A percentile compares a stretch with the other conserved stretches of the same genome.
These are phyloP conservation scores for Corymbia maculata DNA, from an alignment of 345 rosid species.

Conservation along the genomic window DNA sequence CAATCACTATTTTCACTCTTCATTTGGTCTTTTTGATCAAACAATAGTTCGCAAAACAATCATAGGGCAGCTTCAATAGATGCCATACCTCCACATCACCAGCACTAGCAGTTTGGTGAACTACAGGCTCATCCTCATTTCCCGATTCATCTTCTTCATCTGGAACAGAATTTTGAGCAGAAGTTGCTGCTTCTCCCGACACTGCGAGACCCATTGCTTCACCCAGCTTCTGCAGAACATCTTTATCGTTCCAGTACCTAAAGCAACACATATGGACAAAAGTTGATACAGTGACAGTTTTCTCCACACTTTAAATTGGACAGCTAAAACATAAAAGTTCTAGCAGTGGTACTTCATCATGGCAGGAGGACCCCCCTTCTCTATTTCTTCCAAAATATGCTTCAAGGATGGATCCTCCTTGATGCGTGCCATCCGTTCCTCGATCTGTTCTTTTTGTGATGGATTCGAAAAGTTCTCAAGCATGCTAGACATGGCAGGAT, in stretches of 20 bases:
- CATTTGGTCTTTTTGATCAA: not conserved
- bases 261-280: not conserved
- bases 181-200: slow-evolving; percentile 52
- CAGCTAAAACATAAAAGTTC: not conserved
- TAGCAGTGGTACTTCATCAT: slow-evolving; percentile 71
- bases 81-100: slow-evolving; percentile 86
- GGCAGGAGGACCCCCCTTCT: slow-evolving; percentile 85
- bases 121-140: slow-evolving; percentile 85
- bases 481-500: slow-evolving; percentile 95
- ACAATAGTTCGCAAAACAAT: not conserved
- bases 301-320: not conserved
- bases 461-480: slow-evolving; percentile 81
- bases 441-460: slow-evolving; percentile 65
- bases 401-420: slow-evolving; percentile 88
- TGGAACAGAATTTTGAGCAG: slow-evolving; percentile 38
- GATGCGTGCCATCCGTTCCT: slow-evolving; percentile 78
- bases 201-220: slow-evolving; percentile 96
- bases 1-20: not conserved
- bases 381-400: slow-evolving; percentile 84
- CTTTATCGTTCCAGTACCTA: slow-evolving; percentile 98
- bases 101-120: slow-evolving; percentile 83
- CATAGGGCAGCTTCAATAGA: not conserved
- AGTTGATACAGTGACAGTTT: not conserved
- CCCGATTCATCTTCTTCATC: slow-evolving; percentile 68
- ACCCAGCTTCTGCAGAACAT: slow-evolving; percentile 81